Evolutionary conservation across 768 basidiomycete genomes (phyloP).

Genomic region (Polyporus arcularius): DNA sequence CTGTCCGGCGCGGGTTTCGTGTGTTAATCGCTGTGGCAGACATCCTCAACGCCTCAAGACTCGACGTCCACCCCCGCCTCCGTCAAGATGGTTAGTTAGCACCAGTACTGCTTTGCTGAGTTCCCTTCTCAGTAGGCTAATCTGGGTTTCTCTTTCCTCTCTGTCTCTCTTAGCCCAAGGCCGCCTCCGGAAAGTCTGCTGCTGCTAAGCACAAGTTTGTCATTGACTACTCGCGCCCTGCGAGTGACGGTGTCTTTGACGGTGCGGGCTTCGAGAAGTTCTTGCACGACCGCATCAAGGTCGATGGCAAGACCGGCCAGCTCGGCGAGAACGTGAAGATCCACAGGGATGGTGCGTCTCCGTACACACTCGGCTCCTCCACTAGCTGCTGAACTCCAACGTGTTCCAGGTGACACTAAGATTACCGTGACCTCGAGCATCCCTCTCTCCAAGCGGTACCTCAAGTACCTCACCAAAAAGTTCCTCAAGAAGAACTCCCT

Average conservation of each 20-base stretch:
- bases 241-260: constrained; percentile 61
- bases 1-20: constrained; percentile 12
- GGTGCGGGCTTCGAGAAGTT: constrained; percentile 80
- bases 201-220: constrained; percentile 75
- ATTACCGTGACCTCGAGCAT: constrained; percentile 84
- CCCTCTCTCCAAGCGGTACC: constrained; percentile 94
- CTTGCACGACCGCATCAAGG: constrained; percentile 92
- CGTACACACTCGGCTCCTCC: background rate
- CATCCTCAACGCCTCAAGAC: constrained; percentile 30
- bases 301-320: constrained; percentile 89
- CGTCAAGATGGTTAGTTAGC: constrained; percentile 69
- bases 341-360: constrained; percentile 71
- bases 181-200: constrained; percentile 50
- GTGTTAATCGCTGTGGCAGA: constrained; percentile 11
- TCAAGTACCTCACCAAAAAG: constrained; percentile 99
- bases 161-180: constrained; percentile 53
- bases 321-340: constrained; percentile 90
- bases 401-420: constrained; percentile 65
- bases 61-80: constrained; percentile 9
- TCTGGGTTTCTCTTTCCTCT: constrained; percentile 37
- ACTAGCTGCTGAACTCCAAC: background rate
- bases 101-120: constrained; percentile 83
- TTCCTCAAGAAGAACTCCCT: constrained; percentile 97
- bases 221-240: constrained; percentile 86
- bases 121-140: constrained; percentile 91